Evolutionary conservation across 192 early-diverging fungal species (phyloP), one percentile per base, ranked within the genome.

Genomic region (Linnemannia exigua): DNA sequence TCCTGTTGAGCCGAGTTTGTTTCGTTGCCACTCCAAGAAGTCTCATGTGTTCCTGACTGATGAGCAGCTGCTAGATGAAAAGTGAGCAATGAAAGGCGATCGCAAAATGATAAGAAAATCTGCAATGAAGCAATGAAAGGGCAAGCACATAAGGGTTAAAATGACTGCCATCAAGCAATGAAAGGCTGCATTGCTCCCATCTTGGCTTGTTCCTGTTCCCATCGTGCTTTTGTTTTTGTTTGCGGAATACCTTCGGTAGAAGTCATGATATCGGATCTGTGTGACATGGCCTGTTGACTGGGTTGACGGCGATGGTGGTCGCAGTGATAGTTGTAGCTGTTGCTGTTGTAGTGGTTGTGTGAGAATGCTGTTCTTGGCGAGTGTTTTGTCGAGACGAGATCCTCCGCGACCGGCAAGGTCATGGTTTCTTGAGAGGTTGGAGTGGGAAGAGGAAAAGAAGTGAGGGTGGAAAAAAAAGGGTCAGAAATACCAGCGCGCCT

Each of bases 341-440:
- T 15, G 58, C 11, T 63, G 58, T 63, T 63, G 28, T 58, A 1
- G 54, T 58, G n/a, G 22, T 25, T 58, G 22, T 11, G 38, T n/a
- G 46, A 25, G 22, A 36, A 51, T 8, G 52, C 12, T 31, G 47
- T 74, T 54, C 50, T 33, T 74, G 72, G 17, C 16, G 50, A 54
- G 52, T 74, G 31, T 20, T 28, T 36, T 33, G 72, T 37, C 31
- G 72, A 33, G 72, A 74, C 35, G 72, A 74, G 72, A 54, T 74
- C 72, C 50, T 74, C 33, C 17, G 72, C 28, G 58, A 63, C 58
- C 28, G 58, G 58, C 28, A 63, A 63, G 58, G 58, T 31, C 58
- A 63, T 63, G 25, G 28, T 63, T 63, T 54, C 28, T 25, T 25
- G 20, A 22, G 25, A 28, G 25, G 12, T 15, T 9, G 25, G 11